phyloP scores from a whole-genome alignment of 257 asterid genomes.

The Orobanche coerulescens region DNA sequence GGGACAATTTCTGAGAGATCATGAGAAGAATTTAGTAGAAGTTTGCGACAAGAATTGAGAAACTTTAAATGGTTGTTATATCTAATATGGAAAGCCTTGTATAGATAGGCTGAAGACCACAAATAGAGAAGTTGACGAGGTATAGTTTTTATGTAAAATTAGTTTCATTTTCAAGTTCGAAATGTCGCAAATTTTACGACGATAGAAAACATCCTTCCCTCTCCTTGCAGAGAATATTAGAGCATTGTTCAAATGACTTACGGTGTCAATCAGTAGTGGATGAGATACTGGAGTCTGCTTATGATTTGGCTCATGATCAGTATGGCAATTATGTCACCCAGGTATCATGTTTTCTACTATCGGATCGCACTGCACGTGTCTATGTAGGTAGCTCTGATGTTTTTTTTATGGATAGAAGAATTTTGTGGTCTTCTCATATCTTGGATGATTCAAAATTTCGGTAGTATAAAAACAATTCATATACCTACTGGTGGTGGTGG shows the following conservation, averaged over 20 bases:
- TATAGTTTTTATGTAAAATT: not conserved
- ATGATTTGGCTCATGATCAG: slow-evolving; percentile 81
- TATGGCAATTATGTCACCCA: slow-evolving; percentile 85
- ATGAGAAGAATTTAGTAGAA: not conserved
- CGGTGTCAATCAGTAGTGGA: slow-evolving; percentile 61
- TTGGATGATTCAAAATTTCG: not conserved
- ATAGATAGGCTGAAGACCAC: not conserved
- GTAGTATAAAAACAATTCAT: not conserved
- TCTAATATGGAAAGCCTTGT: not conserved
- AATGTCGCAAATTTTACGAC: not conserved
- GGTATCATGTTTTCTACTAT: slow-evolving; percentile 32
- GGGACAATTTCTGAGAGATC: not conserved
- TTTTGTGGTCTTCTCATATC: not conserved
- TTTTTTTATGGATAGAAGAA: not conserved
- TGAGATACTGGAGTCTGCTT: slow-evolving; percentile 75
- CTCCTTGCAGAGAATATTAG: slow-evolving; percentile 68
- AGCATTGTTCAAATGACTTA: slow-evolving; percentile 64
- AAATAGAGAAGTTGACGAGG: not conserved
- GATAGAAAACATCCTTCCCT: not conserved
- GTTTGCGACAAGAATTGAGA: not conserved
- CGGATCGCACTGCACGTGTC: not conserved
- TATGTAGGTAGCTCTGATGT: not conserved
- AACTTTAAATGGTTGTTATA: not conserved
- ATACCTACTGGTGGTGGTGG: no score
- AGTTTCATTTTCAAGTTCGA: not conserved